A percentile compares a stretch with the other conserved stretches of the same genome.
phyloP scores from a whole-genome alignment of 2,329 filamentous ascomycete species.

The Fusarium sp. region DNA sequence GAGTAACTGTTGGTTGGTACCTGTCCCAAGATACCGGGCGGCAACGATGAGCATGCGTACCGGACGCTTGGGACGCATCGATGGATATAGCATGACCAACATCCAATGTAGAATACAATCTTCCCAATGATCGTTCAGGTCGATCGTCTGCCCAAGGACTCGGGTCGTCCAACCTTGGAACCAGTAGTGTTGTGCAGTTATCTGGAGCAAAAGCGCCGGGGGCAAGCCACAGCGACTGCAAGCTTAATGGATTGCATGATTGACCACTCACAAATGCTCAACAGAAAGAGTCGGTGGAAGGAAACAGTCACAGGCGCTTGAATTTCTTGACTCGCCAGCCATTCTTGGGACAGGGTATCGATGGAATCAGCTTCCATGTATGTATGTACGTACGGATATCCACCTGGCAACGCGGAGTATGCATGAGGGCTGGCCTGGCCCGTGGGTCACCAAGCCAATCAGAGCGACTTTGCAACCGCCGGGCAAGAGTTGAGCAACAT shows the following conservation, averaged over 20 bases:
- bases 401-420: conserved; percentile 32
- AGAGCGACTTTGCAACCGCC: conserved; percentile 31
- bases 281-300: conserved; percentile 11
- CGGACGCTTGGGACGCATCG: neutral
- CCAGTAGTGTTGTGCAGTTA: neutral
- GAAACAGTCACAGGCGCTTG: conserved; percentile 5
- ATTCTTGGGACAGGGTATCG: conserved; percentile 7
- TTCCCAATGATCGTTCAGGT: conserved; percentile 16
- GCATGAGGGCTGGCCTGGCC: conserved; percentile 14
- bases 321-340: neutral
- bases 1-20: conserved; percentile 18
- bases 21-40: conserved; percentile 3
- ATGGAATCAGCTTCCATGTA: conserved; percentile 10
- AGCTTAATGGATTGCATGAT: conserved; percentile 31
- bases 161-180: conserved; percentile 18
- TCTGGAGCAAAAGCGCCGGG: conserved; percentile 2
- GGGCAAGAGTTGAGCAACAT: neutral
- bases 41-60: conserved; percentile 15
- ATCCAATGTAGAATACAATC: conserved; percentile 4
- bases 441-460: conserved; percentile 29
- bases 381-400: too few relatives aligned
- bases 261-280: conserved; percentile 19
- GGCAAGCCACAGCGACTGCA: conserved; percentile 21
- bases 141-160: conserved; percentile 25
- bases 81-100: conserved; percentile 11